Base-by-base conservation (phyloP, 1,139 yeast species). In the Pneumocystis carinii region DNA sequence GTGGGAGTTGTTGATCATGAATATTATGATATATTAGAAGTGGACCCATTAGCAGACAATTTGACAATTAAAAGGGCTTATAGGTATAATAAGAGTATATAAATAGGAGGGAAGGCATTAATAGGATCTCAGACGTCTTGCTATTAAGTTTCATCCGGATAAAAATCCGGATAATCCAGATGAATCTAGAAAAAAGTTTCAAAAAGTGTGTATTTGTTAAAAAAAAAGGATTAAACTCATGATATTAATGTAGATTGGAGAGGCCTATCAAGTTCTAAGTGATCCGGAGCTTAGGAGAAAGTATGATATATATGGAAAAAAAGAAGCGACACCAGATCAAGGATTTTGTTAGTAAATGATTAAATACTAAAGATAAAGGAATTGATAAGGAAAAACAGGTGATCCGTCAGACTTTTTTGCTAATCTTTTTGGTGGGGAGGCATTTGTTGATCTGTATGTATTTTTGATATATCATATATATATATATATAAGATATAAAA, bases 91-190 rank as follows among this genome's bases (percentile, higher is more conserved):
- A 64, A 59, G 17, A 85, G 92, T 72, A 79, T 77, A 65, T 86
- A 90, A 67, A 98, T 94, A 0, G 98, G 92, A 74, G 94, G 92
- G 29, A 57, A 12, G 24, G 14, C 24, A 19, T 5, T 24, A 48
- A 48, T 8, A 10, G 8, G 32, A 24, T 0, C 14, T 48, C 10
- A 48, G 55, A 7, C 55, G 55, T 24, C 63, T 64, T 15, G 98
- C 98, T 29, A 82, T 92, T 72, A 90, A 87, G 73, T 63, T 83
- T 77, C 98, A 92, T 75, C 98, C 98, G 66, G 98, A 92, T 77
- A 92, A 92, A 81, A 85, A 86, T 73, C 96, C 87, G 72, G 85
- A 82, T 70, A 38, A 48, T 24, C 55, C 55, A 1, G 55, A 48
- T 14, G 55, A 48, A 48, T 27, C 55, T 24, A 48, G 55, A 24